Conservation (phyloP, 2,329 filamentous ascomycete genomes). For the Paecilomyces dactylethromorphus region DNA sequence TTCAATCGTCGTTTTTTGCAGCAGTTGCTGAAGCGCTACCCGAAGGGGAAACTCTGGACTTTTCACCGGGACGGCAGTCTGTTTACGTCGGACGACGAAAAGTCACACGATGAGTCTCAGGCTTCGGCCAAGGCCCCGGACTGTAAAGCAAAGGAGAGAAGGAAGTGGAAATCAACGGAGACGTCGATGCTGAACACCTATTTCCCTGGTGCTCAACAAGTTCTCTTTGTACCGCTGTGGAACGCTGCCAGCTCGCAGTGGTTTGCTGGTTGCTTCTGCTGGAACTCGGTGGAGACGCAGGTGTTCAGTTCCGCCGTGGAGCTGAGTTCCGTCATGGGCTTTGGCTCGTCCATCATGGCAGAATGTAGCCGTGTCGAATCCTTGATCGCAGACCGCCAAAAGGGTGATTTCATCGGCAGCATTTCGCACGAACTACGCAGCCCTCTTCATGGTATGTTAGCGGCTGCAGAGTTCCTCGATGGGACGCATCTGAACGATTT, state of each 20-base stretch:
- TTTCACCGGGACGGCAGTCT: conserved; percentile 39
- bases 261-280: conserved; percentile 41
- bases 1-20: conserved; percentile 26
- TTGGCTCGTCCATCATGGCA: conserved; percentile 37
- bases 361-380: conserved; percentile 38
- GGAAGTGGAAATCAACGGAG: conserved; percentile 27
- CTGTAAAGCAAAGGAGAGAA: conserved; percentile 13
- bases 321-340: conserved; percentile 34
- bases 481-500: conserved; percentile 33
- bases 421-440: conserved; percentile 39
- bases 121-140: conserved; percentile 11
- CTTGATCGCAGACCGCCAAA: conserved; percentile 36
- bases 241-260: conserved; percentile 43
- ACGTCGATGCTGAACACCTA: conserved; percentile 34
- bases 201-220: conserved; percentile 42
- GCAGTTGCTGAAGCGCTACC: conserved; percentile 37
- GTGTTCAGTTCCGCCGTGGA: conserved; percentile 32
- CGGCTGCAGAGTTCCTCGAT: conserved; percentile 35
- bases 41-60: conserved; percentile 43
- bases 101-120: conserved; percentile 8
- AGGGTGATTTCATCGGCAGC: conserved; percentile 38
- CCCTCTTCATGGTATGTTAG: conserved; percentile 37
- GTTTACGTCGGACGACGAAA: conserved; percentile 38
- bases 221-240: conserved; percentile 48
- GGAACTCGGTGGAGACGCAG: conserved; percentile 30